A percentile compares a stretch with the other conserved stretches of the same genome.
These are phyloP conservation scores for Adansonia rubrostipa DNA, from an alignment of 441 rosid species.

Conservation along the genomic window DNA sequence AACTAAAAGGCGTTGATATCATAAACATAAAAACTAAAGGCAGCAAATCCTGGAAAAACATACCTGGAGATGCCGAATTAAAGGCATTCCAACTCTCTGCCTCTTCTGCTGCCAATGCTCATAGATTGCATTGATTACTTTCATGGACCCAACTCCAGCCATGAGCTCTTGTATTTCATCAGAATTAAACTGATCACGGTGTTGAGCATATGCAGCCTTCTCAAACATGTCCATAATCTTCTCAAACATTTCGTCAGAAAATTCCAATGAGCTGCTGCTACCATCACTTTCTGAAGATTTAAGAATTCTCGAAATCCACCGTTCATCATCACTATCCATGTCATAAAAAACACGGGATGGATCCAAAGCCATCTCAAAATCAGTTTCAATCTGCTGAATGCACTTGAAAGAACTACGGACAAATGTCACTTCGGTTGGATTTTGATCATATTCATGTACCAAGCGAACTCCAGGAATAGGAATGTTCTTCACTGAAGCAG, in stretches of 20 bases:
- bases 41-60: conserved; percentile 8
- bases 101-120: conserved; percentile 84
- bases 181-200: conserved; percentile 63
- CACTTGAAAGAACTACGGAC: conserved; percentile 60
- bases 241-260: conserved; percentile 74
- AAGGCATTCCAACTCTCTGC: conserved; percentile 82
- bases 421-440: conserved; percentile 51
- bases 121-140: conserved; percentile 52
- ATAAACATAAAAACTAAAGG: not conserved
- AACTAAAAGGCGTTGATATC: too few relatives aligned
- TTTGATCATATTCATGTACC: conserved; percentile 65
- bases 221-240: conserved; percentile 80
- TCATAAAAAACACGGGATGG: conserved; percentile 79
- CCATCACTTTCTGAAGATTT: conserved; percentile 50
- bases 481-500: conserved; percentile 82
- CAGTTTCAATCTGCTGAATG: conserved; percentile 76
- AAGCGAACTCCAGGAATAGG: conserved; percentile 92
- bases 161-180: conserved; percentile 71
- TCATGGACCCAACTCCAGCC: conserved; percentile 58
- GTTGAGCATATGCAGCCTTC: conserved; percentile 80
- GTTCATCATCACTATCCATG: conserved; percentile 96
- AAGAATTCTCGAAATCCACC: conserved; percentile 53
- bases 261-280: conserved; percentile 36
- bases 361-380: conserved; percentile 90
- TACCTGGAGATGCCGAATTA: conserved; percentile 97